Base-by-base conservation (phyloP, 192 early-diverging fungal species). In the Mycoemilia scoparia region DNA sequence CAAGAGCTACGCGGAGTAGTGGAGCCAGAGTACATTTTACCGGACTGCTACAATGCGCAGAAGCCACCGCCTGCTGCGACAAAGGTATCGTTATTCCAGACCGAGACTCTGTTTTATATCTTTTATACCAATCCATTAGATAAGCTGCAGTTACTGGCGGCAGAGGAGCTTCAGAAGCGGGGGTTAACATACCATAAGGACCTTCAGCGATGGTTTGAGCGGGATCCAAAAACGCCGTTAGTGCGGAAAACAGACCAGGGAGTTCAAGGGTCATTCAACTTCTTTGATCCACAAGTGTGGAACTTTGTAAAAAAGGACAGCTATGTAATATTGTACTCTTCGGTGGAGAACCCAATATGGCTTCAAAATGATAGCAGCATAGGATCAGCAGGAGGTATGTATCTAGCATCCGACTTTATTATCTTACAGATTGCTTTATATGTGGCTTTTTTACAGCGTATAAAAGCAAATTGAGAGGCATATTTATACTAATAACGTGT, bases 161-260 rank as follows among this genome's bases (percentile, higher is more conserved):
- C 91, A 16, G 77, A 87, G 43, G 91, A 99, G 67, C 71, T 99
- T 44, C 79, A 84, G 55, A 74, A 72, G 49, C 73, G 95, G 21
- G 75, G 80, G 51, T 99, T 91, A 91, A 70, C 89, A 36, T 99
- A 83, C 59, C 95, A 99, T 69, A 89, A 87, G 54, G 85, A 91
- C 39, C 51, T 89, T 32, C 70, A 76, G 35, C 49, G 92, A 28
- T 99, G 95, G 95, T 36, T 99, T 34, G 81, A 75, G 34, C 84
- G 84, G 51, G 90, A 98, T 29, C 47, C 58, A 6, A 52, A 61
- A 3, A 41, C 58, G 43, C 58, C 45, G 36, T 43, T 52, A 22
- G 44, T 51, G 8, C 39, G 46, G 36, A 73, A 70, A 50, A 71
- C 72, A 3, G 66, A 60, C 48, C 60, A 51, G 3, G 81, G 70